Evolutionary conservation across 1,284 basidiomycete genomes (phyloP).

Genomic region (Ceratobasidium papillatum): DNA sequence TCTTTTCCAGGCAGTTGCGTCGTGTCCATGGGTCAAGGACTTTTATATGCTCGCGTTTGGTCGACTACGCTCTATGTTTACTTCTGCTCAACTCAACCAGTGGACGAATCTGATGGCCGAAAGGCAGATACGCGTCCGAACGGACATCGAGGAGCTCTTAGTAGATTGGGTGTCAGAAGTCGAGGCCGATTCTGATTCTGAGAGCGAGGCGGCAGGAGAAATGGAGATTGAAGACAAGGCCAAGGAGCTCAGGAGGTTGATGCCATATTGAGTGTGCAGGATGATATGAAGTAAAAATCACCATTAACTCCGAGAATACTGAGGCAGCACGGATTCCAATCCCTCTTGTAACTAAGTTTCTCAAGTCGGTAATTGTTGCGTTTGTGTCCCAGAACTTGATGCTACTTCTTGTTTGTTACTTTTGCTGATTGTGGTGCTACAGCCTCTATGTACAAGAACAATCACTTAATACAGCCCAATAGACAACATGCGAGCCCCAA

Average conservation of each 20-base stretch:
- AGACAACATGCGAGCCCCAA: conserved; percentile 2
- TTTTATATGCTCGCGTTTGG: conserved; percentile 76
- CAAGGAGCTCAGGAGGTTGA: conserved; percentile 38
- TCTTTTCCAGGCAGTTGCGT: conserved; percentile 80
- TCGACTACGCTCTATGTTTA: conserved; percentile 73
- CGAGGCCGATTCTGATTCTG: conserved; percentile 49
- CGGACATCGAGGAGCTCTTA: conserved; percentile 70
- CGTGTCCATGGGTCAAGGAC: conserved; percentile 86
- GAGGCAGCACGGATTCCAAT: too few species aligned
- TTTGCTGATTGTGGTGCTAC: background rate
- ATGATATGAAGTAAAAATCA: too few species aligned
- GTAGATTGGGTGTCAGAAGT: conserved; percentile 55
- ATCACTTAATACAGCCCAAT: conserved; percentile 12
- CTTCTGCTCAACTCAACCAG: conserved; percentile 68
- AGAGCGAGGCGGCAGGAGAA: conserved; percentile 29
- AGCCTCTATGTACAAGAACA: conserved; percentile 14
- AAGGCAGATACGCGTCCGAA: conserved; percentile 75
- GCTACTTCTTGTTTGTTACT: background rate
- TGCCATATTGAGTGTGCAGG: conserved; percentile 33
- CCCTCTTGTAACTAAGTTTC: too few species aligned
- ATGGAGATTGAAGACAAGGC: conserved; percentile 40
- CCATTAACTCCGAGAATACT: too few species aligned
- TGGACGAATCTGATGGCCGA: conserved; percentile 85
- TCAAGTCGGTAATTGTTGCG: too few species aligned
- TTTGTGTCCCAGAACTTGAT: background rate